Percentiles rank a stretch among this genome's conserved stretches.
Evolutionary conservation across 306 rosid species (phyloP).

Genomic region (Coriaria nepalensis): DNA sequence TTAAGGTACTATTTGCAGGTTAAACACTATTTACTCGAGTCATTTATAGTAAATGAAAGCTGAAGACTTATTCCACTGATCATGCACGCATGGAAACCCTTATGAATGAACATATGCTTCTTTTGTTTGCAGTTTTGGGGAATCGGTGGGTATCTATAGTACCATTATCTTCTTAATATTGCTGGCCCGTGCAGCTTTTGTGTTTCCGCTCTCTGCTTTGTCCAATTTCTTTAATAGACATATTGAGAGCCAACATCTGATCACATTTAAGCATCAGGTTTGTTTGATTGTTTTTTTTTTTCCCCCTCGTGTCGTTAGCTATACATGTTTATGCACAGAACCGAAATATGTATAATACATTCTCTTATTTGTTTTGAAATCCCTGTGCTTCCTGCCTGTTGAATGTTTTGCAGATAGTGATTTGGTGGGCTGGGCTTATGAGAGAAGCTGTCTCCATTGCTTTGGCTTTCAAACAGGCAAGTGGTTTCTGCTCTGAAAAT

Average conservation of each 20-base stretch:
- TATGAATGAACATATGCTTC: too few species aligned
- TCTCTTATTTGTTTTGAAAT: too few species aligned
- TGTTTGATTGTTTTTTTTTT: conserved; percentile 4
- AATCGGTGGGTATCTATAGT: conserved; percentile 39
- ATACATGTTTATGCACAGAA: too few species aligned
- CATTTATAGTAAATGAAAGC: not conserved
- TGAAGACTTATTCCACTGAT: not conserved
- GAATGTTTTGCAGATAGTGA: conserved; percentile 31
- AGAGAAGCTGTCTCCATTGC: conserved; percentile 95
- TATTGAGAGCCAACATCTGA: conserved; percentile 23
- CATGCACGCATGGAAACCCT: too few species aligned
- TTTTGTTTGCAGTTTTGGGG: conserved; percentile 38
- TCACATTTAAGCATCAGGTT: conserved; percentile 64
- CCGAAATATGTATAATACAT: too few species aligned
- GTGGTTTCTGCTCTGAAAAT: not conserved
- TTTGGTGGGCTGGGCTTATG: conserved; percentile 98
- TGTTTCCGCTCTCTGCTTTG: conserved; percentile 65
- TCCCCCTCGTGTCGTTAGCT: too few species aligned
- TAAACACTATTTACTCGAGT: not conserved
- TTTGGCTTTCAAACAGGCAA: conserved; percentile 80
- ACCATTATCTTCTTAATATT: conserved; percentile 41
- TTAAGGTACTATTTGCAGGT: conserved; percentile 42
- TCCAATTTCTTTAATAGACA: conserved; percentile 47
- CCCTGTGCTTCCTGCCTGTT: not conserved
- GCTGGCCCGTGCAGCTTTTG: conserved; percentile 77